Conservation (phyloP, 2,329 filamentous ascomycete genomes). For the Beauveria pseudobassiana region DNA sequence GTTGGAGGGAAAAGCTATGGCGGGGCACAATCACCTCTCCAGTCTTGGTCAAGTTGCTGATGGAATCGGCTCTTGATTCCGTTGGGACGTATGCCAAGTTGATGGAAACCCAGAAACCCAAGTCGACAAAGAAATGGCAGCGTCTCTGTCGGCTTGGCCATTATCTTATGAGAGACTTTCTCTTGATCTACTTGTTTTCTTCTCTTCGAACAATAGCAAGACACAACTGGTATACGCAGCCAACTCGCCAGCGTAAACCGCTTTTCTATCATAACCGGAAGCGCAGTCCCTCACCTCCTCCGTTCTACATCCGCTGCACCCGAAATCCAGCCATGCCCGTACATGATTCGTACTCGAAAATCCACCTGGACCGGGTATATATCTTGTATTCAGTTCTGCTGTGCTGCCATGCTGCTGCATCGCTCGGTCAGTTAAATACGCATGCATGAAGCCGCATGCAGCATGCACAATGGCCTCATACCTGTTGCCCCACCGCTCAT, state of each 20-base stretch:
- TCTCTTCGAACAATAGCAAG: too few relatives aligned
- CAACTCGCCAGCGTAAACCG: too few relatives aligned
- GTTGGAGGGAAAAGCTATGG: neutral
- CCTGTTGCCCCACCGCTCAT: neutral
- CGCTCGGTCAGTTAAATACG: neutral
- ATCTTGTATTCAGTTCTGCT: neutral
- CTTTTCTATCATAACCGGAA: too few relatives aligned
- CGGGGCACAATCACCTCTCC: neutral
- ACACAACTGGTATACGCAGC: too few relatives aligned
- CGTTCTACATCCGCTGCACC: too few relatives aligned
- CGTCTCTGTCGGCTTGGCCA: neutral
- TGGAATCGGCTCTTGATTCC: constrained; percentile 5
- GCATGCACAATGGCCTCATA: neutral
- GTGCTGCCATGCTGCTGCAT: neutral
- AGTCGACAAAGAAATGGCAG: neutral
- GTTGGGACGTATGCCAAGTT: neutral
- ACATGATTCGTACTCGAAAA: too few relatives aligned
- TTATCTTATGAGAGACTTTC: neutral
- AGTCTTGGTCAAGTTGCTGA: neutral
- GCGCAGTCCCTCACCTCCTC: too few relatives aligned
- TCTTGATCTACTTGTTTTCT: too few relatives aligned
- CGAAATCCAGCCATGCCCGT: too few relatives aligned
- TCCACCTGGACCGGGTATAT: too few relatives aligned
- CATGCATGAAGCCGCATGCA: neutral
- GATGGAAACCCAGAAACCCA: too few relatives aligned